Base-by-base conservation (phyloP, 2,329 filamentous ascomycete genomes). In the Sordariomycetes sp. region DNA sequence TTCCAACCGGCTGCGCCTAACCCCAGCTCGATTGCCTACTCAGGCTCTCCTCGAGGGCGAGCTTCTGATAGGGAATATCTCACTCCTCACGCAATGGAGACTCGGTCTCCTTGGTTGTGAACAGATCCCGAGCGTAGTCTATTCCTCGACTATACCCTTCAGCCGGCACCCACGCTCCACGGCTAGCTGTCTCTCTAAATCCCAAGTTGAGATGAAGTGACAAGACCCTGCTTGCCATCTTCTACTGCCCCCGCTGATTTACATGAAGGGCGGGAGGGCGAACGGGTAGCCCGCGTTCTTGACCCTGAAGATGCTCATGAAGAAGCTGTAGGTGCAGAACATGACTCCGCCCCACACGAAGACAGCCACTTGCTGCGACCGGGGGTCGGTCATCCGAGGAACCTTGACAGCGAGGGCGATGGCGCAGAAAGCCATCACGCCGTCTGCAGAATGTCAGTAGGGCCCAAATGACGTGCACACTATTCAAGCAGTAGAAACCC, bases 261-360 rank as follows among this genome's bases (percentile, higher is more conserved):
- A 85, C 74, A 85, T 79, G 72, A 99, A 97, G 12, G 94, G 94
- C 58, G 94, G 94, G 61, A 99, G 80, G 68, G 86, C 91, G 75
- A 97, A 97, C 18, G 92, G 92, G 73, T 99, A 99, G 25, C 90
- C 90, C 37, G 86, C 85, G 69, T 97, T 99, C 85, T 99, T 99
- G 66, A 88, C 79, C 66, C 92, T 85, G 81, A 99, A 99, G 62
- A 96, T 79, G 73, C 89, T 97, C 64, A 99, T 81, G 62, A 99
- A 79, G 75, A 96, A 94, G 76, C 92, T 96, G 78, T 97, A 97
- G 74, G 91, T 84, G 62, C 88, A 74, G 65, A 96, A 85, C 59
- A 97, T 74, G 34, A 94, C 76, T 53, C 77, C 82, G 22, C 83
- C 86, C 89, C 91, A 97, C 51, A 88, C 78, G 59, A 97, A 73